Percentiles rank a stretch among this genome's conserved stretches.
Conservation (phyloP, 805 yeast genomes). For the Wickerhamiella azyma region DNA sequence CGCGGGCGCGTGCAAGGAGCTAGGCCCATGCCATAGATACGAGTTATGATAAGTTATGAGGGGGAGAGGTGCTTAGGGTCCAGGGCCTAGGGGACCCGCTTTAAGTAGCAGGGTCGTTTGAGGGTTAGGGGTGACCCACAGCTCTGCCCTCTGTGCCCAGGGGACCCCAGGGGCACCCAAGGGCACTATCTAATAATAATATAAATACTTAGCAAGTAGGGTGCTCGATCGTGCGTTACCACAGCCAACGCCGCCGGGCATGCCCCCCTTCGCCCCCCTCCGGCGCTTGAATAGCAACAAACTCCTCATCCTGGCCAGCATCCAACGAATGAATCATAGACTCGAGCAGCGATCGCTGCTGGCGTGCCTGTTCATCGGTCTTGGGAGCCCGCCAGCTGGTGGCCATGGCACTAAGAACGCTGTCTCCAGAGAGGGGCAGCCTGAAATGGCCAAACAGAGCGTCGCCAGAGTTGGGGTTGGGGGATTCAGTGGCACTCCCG, state of each 20-base stretch:
- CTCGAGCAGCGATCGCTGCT: constrained; percentile 12
- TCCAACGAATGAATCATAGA: constrained; percentile 13
- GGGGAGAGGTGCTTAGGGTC: too few relatives aligned
- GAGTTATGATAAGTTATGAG: not conserved
- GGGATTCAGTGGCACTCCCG: constrained; percentile 6
- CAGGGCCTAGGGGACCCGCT: too few relatives aligned
- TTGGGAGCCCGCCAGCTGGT: constrained; percentile 8
- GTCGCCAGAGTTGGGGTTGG: constrained; percentile 6
- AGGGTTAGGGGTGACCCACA: too few relatives aligned
- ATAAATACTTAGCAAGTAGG: too few relatives aligned
- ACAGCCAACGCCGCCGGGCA: not conserved
- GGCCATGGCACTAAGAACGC: constrained; percentile 15
- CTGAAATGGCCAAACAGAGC: constrained; percentile 21
- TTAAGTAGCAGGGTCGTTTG: too few relatives aligned
- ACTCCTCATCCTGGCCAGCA: constrained; percentile 1
- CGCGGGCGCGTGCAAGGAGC: constrained; percentile 4
- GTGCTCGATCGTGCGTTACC: too few relatives aligned
- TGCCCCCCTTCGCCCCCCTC: not conserved
- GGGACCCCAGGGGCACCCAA: too few relatives aligned
- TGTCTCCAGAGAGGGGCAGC: constrained; percentile 16
- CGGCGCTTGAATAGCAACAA: not conserved
- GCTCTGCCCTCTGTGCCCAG: too few relatives aligned
- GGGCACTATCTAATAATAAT: too few relatives aligned
- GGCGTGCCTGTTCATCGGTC: constrained; percentile 1
- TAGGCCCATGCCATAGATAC: constrained; percentile 5